Base-by-base conservation (phyloP, 352 stramenopile genomes). In the Phytopythium aichiense region DNA sequence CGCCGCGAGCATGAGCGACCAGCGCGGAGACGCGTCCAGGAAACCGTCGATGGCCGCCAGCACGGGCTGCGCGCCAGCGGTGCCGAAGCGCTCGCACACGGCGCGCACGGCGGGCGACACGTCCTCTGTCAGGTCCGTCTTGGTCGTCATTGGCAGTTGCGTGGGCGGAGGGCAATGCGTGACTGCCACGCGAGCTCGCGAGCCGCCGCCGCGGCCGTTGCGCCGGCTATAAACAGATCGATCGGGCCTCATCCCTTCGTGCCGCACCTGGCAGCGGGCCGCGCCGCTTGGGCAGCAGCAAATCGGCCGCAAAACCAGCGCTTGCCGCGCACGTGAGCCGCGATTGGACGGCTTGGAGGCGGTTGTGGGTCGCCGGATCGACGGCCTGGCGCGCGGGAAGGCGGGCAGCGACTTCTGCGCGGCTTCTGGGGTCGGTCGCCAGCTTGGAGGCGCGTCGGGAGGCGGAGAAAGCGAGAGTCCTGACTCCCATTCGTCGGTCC, bases 61-160 rank as follows among this genome's bases (percentile, higher is more conserved):
- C 42, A 91, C 71, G 9, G 38, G 54, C 31, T 89, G 68, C 54
- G 87, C 72, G 20, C 81, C 71, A 33, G 51, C 73, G 1, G 71
- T 68, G 48, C 70, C 63, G 31, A 85, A 67, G 25, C 65, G 79
- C 28, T 77, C 70, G 57, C 79, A 89, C 11, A 75, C 79, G 18
- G 72, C 72, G 31, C 64, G 46, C 23, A 89, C 79, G 0, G 79
- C 77, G 0, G 81, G 81, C 9, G 83, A 92, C 12, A 82, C 40
- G 50, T 69, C 63, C 40, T 25, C 51, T 7, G 45, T 25, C 15
- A 20, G 0, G 40, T 46, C 40, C 2, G 18, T 46, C 40, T 2
- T 2, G 18, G 16, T n/a, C 15, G 4, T 46, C 35, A 16, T 40
- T 1, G 9, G 35, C 35, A 18, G 12, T 5, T 45, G 38, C 38